Evolutionary conservation across 2,329 filamentous ascomycete genomes (phyloP).

Genomic region (Ambrosiella xylebori): DNA sequence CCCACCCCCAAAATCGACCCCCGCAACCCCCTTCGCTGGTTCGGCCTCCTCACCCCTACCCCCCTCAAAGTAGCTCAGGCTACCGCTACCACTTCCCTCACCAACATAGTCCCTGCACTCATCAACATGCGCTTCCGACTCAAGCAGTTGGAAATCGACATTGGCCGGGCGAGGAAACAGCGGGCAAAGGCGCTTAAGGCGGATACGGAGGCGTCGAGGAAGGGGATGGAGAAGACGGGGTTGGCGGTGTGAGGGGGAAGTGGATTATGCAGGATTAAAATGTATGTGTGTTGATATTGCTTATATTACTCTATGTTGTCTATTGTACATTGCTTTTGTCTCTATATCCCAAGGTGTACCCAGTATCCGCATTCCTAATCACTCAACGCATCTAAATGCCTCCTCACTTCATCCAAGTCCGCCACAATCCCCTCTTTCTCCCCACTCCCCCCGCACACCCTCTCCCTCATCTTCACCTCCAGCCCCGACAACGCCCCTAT

Average conservation of each 20-base stretch:
- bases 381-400: neutral
- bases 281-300: too few relatives aligned
- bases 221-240: neutral
- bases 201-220: neutral
- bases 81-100: constrained; percentile 37
- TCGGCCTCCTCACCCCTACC: constrained; percentile 35
- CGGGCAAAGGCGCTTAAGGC: constrained; percentile 27
- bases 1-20: neutral
- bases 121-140: constrained; percentile 42
- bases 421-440: constrained; percentile 22
- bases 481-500: constrained; percentile 32
- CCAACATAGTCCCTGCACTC: constrained; percentile 39
- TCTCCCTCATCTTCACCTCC: constrained; percentile 24
- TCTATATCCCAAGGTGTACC: neutral
- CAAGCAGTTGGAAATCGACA: constrained; percentile 48
- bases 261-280: too few relatives aligned
- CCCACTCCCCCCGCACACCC: constrained; percentile 15
- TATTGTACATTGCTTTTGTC: too few relatives aligned
- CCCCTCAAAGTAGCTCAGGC: constrained; percentile 40
- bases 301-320: too few relatives aligned
- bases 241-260: too few relatives aligned
- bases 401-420: constrained; percentile 18
- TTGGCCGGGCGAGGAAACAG: constrained; percentile 43
- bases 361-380: neutral
- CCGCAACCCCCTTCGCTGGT: constrained; percentile 41